Conservation (phyloP, 768 basidiomycete genomes). For the Lactifluus rugatus region DNA sequence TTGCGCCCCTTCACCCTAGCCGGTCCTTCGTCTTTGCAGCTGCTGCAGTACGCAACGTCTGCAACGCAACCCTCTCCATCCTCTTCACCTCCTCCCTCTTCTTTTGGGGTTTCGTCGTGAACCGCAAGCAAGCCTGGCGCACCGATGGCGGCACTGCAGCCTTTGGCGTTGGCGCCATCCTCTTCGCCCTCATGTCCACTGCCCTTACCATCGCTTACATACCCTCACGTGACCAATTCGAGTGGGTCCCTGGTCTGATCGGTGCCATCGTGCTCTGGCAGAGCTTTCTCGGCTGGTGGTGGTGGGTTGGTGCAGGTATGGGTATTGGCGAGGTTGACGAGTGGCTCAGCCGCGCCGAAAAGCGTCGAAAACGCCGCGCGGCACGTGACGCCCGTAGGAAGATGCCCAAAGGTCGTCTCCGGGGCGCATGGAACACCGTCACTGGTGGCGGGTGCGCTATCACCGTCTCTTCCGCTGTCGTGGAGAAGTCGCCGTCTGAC, state of each 20-base stretch:
- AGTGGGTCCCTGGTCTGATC: constrained; percentile 86
- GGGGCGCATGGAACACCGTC: constrained; percentile 49
- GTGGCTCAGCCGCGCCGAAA: constrained; percentile 42
- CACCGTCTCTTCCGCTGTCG: not conserved
- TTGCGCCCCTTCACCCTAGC: constrained; percentile 54
- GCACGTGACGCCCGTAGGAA: constrained; percentile 39
- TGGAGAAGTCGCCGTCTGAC: not conserved
- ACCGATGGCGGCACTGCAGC: constrained; percentile 93
- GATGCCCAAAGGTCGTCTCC: constrained; percentile 44
- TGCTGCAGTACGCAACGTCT: constrained; percentile 78
- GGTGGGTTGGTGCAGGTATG: constrained; percentile 96
- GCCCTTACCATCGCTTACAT: constrained; percentile 86
- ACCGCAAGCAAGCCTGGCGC: constrained; percentile 88
- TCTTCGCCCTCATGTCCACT: constrained; percentile 75
- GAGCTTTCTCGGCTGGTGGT: constrained; percentile 96
- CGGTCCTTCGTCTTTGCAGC: constrained; percentile 33
- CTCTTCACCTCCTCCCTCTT: constrained; percentile 84
- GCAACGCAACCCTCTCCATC: constrained; percentile 92
- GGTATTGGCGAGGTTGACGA: constrained; percentile 66
- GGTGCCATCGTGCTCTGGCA: constrained; percentile 96
- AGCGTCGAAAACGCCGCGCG: constrained; percentile 40
- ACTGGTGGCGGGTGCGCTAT: constrained; percentile 25
- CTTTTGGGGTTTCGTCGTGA: constrained; percentile 89
- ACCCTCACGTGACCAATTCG: constrained; percentile 67
- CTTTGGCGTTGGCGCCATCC: constrained; percentile 78